Base-by-base conservation (phyloP, 805 yeast genomes). In the Saccharomycopsis sp. region DNA sequence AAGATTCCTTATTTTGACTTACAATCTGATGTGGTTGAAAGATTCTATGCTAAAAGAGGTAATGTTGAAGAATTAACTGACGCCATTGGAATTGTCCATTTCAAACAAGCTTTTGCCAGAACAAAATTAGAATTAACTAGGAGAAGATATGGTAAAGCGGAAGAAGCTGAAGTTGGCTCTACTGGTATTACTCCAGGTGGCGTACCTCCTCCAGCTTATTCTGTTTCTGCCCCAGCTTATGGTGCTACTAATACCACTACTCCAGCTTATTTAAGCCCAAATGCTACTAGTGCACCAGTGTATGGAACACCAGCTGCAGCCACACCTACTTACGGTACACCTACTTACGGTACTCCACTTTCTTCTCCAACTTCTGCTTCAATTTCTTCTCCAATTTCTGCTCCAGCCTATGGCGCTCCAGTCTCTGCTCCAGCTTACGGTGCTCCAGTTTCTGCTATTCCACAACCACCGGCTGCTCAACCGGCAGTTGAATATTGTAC, bases 1-100 rank as follows among this genome's bases (percentile, higher is more conserved):
- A 87, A 89, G 64, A 92, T 92, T 50, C 95, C 96, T 13, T 92
- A 92, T 63, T 92, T 92, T 61, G 94, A 92, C 58, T 67, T 92
- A 56, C 67, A 74, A 37, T 70, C 83, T 33, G 97, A 87, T 57
- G 83, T 92, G 48, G 69, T 82, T 40, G 89, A 83, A 57, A 80
- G 88, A 3, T 92, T 79, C 62, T 60, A 59, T 26, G 68, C 67
- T 48, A 92, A 92, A 64, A 78, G 94, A 59, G 97, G 97, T 31
- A 79, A 86, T 51, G 74, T 89, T 36, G 94, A 87, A 56, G 96
- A 88, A 55, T 79, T 75, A 54, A 69, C 95, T 1, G 97, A 89
- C 57, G 78, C 83, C 4, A 74, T 92, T 52, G 84, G 88, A 13
- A 72, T 89, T 42, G 82, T 95, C 2, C 92, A 85, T 54, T 92